phyloP scores from a whole-genome alignment of 2,329 filamentous ascomycete species.

The Cordyceps militaris region DNA sequence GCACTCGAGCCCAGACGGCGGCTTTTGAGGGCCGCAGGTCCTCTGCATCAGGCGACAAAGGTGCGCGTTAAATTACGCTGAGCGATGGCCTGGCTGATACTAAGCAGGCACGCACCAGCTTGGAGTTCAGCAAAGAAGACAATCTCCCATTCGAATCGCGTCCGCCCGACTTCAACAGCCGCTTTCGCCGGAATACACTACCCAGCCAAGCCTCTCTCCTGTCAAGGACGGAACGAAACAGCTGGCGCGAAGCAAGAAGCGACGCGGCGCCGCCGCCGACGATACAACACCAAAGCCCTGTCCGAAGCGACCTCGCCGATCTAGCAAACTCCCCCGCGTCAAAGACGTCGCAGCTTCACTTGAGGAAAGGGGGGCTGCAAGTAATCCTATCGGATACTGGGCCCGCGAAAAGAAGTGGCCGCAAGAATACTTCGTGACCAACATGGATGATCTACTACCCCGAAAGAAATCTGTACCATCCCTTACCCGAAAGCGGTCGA shows the following conservation, averaged over 20 bases:
- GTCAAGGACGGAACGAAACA: too few species aligned
- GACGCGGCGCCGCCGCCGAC: not conserved
- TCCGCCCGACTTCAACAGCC: too few species aligned
- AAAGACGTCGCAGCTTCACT: not conserved
- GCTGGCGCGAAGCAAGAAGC: not conserved
- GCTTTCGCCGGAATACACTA: too few species aligned
- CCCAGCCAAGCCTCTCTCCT: too few species aligned
- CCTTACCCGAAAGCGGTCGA: not conserved
- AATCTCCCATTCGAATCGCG: too few species aligned
- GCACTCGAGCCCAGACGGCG: too few species aligned
- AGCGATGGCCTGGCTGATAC: too few species aligned
- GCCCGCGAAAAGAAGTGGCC: not conserved
- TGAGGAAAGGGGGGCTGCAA: not conserved
- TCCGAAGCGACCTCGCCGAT: not conserved
- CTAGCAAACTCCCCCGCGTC: not conserved
- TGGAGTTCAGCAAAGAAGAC: too few species aligned
- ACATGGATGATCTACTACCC: not conserved
- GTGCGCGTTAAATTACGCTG: too few species aligned
- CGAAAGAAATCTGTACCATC: not conserved
- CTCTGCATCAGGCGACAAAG: too few species aligned
- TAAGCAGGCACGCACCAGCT: too few species aligned
- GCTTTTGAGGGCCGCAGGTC: too few species aligned
- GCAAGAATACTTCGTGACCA: not conserved
- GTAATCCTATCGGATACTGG: not conserved
- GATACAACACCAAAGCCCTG: not conserved